Conservation (phyloP, 2,329 filamentous ascomycete genomes). For the Scedosporium minutisporum region DNA sequence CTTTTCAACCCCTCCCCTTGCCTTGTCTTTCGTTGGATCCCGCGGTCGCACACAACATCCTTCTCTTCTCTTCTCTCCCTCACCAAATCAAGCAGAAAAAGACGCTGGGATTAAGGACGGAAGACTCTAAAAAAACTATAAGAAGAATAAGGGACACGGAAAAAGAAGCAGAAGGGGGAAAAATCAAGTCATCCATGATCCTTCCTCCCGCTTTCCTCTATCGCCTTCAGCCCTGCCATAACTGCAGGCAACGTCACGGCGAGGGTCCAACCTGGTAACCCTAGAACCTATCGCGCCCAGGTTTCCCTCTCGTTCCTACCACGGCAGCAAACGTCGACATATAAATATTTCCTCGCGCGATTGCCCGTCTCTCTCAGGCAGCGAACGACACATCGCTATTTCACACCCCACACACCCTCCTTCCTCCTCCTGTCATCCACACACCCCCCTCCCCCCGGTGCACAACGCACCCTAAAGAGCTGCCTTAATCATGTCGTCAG, state of each 20-base stretch:
- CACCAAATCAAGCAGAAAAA: not conserved
- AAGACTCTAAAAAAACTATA: not conserved
- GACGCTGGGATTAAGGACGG: too few species aligned
- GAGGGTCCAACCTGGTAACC: not conserved
- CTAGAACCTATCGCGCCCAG: not conserved
- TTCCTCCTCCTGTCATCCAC: not conserved
- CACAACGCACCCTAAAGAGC: not conserved
- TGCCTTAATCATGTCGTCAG: constrained; percentile 4
- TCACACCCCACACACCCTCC: not conserved
- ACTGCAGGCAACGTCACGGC: not conserved
- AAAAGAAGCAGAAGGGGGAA: not conserved
- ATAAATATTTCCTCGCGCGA: not conserved
- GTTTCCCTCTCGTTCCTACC: too few species aligned
- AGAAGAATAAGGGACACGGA: not conserved
- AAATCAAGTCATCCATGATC: not conserved
- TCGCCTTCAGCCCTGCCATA: not conserved
- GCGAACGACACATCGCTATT: not conserved
- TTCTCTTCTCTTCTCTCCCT: not conserved
- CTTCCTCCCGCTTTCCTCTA: not conserved
- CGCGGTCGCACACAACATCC: not conserved
- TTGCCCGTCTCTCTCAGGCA: not conserved
- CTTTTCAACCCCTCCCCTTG: not conserved
- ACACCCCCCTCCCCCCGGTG: not conserved
- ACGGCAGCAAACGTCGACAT: too few species aligned
- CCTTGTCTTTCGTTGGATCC: not conserved